Conservation (phyloP, 2,329 filamentous ascomycete species). For the Talaromyces funiculosus region DNA sequence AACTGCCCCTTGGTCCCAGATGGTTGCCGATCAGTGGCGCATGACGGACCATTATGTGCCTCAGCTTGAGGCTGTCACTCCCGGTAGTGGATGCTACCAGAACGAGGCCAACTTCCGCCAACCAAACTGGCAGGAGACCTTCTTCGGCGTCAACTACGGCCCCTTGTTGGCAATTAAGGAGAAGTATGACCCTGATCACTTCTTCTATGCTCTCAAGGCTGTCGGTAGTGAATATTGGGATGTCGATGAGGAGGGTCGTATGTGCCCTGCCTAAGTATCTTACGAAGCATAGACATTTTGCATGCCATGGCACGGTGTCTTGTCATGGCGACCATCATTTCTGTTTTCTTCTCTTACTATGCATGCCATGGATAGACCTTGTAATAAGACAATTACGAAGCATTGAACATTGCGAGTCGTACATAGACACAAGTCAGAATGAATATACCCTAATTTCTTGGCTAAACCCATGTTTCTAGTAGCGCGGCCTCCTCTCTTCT, state of each 20-base stretch:
- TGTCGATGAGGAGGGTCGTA: not conserved
- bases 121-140: constrained; percentile 20
- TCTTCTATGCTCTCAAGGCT: constrained; percentile 8
- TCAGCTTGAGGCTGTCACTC: constrained; percentile 8
- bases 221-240: constrained; percentile 8
- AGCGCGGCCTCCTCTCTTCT: too few species aligned
- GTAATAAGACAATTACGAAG: not conserved
- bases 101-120: constrained; percentile 19
- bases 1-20: constrained; percentile 29
- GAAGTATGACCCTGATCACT: constrained; percentile 21
- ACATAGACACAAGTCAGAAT: not conserved
- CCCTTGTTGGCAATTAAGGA: constrained; percentile 23
- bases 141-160: constrained; percentile 22
- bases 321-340: not conserved
- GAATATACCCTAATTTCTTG: too few species aligned
- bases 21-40: not conserved
- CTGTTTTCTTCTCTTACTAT: not conserved
- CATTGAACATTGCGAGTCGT: not conserved
- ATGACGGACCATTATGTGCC: constrained; percentile 1
- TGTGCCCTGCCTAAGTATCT: not conserved
- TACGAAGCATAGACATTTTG: not conserved
- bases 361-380: not conserved
- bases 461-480: too few species aligned
- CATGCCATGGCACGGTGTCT: not conserved
- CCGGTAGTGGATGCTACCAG: constrained; percentile 16